Percentiles rank a stretch among this genome's conserved stretches.
phyloP scores from a whole-genome alignment of 176 grass and related monocot genomes.

The Zizania latifolia region DNA sequence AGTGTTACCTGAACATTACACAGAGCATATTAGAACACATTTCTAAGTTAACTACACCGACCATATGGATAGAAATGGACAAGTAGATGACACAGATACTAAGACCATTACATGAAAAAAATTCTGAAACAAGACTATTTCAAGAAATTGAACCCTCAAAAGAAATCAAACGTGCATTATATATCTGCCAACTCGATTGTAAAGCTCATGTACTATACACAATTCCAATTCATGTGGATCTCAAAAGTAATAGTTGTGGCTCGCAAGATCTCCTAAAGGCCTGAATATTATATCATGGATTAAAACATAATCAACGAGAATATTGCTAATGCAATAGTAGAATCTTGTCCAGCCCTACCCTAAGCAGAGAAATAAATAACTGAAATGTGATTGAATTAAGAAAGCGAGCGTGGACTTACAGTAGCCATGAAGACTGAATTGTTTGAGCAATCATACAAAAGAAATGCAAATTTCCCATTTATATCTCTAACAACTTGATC shows the following conservation, averaged over 20 bases:
- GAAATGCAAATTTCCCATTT: conserved; percentile 57
- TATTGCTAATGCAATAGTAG: neutral
- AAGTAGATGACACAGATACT: neutral
- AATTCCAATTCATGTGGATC: neutral
- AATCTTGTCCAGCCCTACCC: too few species aligned
- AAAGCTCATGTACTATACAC: too few species aligned
- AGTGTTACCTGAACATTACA: neutral
- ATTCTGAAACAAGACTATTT: neutral
- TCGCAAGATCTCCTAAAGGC: neutral
- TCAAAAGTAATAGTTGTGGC: neutral
- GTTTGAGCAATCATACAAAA: conserved; percentile 62
- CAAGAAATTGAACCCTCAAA: neutral
- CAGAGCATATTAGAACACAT: neutral
- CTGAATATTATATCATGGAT: neutral
- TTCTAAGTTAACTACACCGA: neutral
- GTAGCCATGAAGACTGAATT: conserved; percentile 62
- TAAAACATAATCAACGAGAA: neutral
- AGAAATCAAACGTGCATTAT: neutral
- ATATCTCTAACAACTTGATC: conserved; percentile 73
- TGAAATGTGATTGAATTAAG: neutral
- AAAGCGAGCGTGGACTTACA: conserved; percentile 48
- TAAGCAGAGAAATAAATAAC: neutral
- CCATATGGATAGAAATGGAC: neutral
- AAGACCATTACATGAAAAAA: neutral
- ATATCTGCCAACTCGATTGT: neutral